phyloP scores from a whole-genome alignment of 495 filamentous ascomycete genomes.

The Aspergillus steynii region DNA sequence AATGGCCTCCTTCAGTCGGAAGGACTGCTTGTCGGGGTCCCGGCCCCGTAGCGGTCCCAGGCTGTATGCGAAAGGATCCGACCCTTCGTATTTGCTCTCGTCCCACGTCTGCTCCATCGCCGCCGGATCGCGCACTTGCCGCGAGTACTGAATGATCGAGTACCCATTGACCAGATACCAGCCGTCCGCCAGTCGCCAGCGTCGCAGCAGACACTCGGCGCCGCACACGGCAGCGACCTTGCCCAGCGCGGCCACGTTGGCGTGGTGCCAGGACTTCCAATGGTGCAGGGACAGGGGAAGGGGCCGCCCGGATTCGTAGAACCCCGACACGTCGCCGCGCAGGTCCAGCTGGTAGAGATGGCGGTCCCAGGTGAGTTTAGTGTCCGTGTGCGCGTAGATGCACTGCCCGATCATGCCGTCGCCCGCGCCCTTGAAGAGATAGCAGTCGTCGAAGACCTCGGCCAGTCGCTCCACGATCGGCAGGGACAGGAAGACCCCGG shows the following conservation, averaged over 20 bases:
- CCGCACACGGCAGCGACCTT: conserved; percentile 55
- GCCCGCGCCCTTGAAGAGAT: conserved; percentile 37
- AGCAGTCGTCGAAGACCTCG: conserved; percentile 38
- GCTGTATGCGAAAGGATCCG: conserved; percentile 22
- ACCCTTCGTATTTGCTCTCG: conserved; percentile 19
- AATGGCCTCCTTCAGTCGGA: conserved; percentile 16
- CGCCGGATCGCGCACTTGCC: conserved; percentile 13
- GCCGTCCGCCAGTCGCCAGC: conserved; percentile 48
- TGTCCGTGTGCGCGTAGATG: conserved; percentile 49
- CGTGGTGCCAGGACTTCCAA: conserved; percentile 58
- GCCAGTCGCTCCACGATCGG: conserved; percentile 44
- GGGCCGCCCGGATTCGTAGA: conserved; percentile 56
- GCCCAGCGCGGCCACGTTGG: conserved; percentile 49
- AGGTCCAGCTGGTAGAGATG: conserved; percentile 55
- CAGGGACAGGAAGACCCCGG: conserved; percentile 57
- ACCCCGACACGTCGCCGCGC: conserved; percentile 50
- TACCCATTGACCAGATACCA: conserved; percentile 29
- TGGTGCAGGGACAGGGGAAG: conserved; percentile 57
- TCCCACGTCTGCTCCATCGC: conserved; percentile 30
- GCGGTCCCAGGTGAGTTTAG: conserved; percentile 50
- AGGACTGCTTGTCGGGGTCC: conserved; percentile 24
- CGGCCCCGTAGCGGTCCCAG: conserved; percentile 22
- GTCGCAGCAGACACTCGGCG: conserved; percentile 54
- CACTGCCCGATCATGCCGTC: conserved; percentile 54
- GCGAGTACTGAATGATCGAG: conserved; percentile 21